Base-by-base conservation (phyloP, 768 basidiomycete genomes). In the Termitomyces sp. region DNA sequence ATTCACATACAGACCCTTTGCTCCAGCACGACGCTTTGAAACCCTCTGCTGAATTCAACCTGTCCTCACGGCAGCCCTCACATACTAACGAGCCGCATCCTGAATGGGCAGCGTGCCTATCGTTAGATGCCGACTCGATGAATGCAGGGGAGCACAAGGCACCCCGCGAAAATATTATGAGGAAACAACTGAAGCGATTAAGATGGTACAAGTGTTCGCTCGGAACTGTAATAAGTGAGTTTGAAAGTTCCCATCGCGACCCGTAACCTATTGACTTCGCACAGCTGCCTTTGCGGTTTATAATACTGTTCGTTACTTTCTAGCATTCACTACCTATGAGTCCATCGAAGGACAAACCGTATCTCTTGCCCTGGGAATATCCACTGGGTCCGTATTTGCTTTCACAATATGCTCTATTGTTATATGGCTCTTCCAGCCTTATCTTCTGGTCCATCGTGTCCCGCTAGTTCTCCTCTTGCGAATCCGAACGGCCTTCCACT, bases 241-340 rank as follows among this genome's bases (percentile, higher is more conserved):
- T 7, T 25, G 32, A n/a, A 25, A 53, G 40, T 32, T 46, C 49
- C 18, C n/a, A 11, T 42, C 16, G n/a, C 41, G 16, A 39, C 31
- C 12, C 10, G 25, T 43, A 38, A 31, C 35, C 35, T 44, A 29
- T 35, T 36, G 16, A 33, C 35, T 16, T 25, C 49, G n/a, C 48
- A 13, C 52, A 88, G 86, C 71, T 56, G 65, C 64, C 27, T 91
- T 87, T 85, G 77, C 81, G 25, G 64, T 73, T 7, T 90, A 87
- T 65, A 85, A 78, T 56, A 74, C 79, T 6, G 66, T 83, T 50
- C 84, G 88, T 41, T 91, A 90, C 64, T 84, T 79, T 61, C 61
- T 89, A 11, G 83, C 85, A 3, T 85, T 78, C 60, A 70, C 70
- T 10, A 60, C 70, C 16, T 79, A 78, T 64, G 57, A 69, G 2